phyloP scores from a whole-genome alignment of 805 yeast species.

The Saturnispora zaruensis region DNA sequence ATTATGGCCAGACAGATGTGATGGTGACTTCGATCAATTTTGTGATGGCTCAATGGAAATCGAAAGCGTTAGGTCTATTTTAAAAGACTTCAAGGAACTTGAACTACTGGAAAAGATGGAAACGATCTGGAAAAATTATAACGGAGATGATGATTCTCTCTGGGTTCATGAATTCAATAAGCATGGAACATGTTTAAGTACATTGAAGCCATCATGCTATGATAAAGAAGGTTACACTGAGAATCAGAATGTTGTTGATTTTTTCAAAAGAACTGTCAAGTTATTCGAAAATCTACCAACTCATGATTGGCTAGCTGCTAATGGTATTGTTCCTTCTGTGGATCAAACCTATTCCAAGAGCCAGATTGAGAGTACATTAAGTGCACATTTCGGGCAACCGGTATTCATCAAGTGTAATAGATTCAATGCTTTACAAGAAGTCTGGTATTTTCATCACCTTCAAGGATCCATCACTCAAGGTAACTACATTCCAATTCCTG shows the following conservation, averaged over 20 bases:
- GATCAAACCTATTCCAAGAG: conserved; percentile 46
- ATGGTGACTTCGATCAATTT: conserved; percentile 71
- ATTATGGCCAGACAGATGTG: conserved; percentile 83
- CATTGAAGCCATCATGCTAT: conserved; percentile 70
- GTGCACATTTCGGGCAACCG: conserved; percentile 41
- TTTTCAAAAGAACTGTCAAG: conserved; percentile 50
- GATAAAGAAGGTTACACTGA: conserved; percentile 22
- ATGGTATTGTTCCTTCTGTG: conserved; percentile 63
- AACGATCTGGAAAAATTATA: conserved; percentile 63
- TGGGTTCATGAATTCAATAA: conserved; percentile 94
- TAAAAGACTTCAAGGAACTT: conserved; percentile 38
- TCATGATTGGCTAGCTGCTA: conserved; percentile 51
- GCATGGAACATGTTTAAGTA: conserved; percentile 87
- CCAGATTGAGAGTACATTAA: conserved; percentile 46
- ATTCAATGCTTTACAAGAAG: conserved; percentile 43
- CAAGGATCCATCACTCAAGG: conserved; percentile 67
- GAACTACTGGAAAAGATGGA: conserved; percentile 52
- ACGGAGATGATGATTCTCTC: conserved; percentile 56
- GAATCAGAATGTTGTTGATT: conserved; percentile 54
- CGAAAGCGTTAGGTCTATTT: conserved; percentile 37
- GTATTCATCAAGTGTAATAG: conserved; percentile 58
- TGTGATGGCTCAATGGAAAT: conserved; percentile 60
- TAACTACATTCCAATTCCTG: conserved; percentile 53
- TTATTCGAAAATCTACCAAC: conserved; percentile 57
- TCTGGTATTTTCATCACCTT: conserved; percentile 76